phyloP scores from a whole-genome alignment of 352 stramenopile genomes.

The Globisporangium solare region DNA sequence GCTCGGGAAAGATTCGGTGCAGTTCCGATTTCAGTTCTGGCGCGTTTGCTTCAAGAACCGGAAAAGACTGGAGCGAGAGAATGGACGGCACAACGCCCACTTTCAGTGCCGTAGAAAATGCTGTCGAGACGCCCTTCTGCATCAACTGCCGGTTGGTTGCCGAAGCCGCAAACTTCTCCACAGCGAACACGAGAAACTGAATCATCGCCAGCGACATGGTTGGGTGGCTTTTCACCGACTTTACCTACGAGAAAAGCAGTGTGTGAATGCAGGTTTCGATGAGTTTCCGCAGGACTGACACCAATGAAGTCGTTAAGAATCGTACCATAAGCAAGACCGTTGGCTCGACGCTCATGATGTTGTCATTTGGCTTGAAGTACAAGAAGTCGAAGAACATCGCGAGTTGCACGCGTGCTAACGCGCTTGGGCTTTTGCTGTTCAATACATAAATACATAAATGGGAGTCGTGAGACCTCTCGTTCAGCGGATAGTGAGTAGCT shows the following conservation, averaged over 20 bases:
- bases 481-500: background rate
- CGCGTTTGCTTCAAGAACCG: conserved; percentile 56
- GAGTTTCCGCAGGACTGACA: too few relatives aligned
- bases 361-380: conserved; percentile 77
- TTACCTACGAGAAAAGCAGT: conserved; percentile 42
- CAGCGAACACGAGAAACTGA: conserved; percentile 80
- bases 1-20: conserved; percentile 78
- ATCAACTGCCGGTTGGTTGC: conserved; percentile 67
- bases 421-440: conserved; percentile 60
- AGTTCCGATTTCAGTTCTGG: conserved; percentile 68
- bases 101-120: conserved; percentile 70
- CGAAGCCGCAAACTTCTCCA: conserved; percentile 82
- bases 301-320: background rate
- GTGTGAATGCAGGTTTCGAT: background rate
- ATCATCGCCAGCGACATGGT: conserved; percentile 82
- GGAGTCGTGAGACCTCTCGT: too few relatives aligned
- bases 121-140: conserved; percentile 80
- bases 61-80: conserved; percentile 69
- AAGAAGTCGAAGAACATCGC: conserved; percentile 88
- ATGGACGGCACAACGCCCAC: conserved; percentile 71
- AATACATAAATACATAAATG: too few relatives aligned
- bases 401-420: conserved; percentile 69
- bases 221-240: conserved; percentile 82
- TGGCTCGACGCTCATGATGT: conserved; percentile 82
- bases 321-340: conserved; percentile 80